Percentiles rank a stretch among this genome's conserved stretches.
These are phyloP conservation scores for Ophiostoma ips DNA, from an alignment of 2,329 filamentous ascomycete species.

Conservation along the genomic window DNA sequence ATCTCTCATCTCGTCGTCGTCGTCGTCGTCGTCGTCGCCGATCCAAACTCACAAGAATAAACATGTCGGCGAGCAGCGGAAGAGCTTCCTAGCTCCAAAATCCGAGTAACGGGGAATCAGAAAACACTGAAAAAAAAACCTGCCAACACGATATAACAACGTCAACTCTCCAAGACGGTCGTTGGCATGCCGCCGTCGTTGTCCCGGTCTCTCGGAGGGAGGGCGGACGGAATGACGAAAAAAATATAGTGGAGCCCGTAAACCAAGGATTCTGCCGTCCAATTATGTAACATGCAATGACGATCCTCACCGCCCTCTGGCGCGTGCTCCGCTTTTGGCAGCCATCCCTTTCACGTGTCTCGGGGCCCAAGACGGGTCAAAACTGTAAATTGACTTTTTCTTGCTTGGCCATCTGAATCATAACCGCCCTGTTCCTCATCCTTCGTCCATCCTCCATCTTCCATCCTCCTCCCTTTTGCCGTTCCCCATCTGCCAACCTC, in stretches of 20 bases:
- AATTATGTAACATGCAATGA: background rate
- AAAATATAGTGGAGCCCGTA: constrained; percentile 3
- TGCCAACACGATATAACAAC: no score
- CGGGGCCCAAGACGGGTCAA: no score
- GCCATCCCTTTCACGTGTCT: background rate
- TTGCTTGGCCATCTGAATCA: no score
- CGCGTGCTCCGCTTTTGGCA: background rate
- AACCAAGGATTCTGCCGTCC: constrained; percentile 1
- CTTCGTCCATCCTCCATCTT: no score
- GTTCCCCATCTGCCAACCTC: no score
- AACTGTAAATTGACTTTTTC: no score
- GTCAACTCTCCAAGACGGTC: no score
- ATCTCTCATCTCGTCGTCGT: background rate
- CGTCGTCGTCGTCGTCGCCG: background rate
- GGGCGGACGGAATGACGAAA: constrained; percentile 8
- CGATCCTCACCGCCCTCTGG: background rate
- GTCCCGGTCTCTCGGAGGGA: constrained; percentile 3
- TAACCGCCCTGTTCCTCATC: no score
- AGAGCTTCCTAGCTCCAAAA: background rate
- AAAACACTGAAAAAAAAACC: background rate
- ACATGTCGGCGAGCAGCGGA: constrained; percentile 24
- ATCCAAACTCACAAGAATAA: constrained; percentile 32
- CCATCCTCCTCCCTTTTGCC: no score
- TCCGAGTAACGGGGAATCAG: background rate
- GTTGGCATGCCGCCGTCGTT: background rate